Base-by-base conservation (phyloP, 139 green algal genomes). In the Asterochloris erici region DNA sequence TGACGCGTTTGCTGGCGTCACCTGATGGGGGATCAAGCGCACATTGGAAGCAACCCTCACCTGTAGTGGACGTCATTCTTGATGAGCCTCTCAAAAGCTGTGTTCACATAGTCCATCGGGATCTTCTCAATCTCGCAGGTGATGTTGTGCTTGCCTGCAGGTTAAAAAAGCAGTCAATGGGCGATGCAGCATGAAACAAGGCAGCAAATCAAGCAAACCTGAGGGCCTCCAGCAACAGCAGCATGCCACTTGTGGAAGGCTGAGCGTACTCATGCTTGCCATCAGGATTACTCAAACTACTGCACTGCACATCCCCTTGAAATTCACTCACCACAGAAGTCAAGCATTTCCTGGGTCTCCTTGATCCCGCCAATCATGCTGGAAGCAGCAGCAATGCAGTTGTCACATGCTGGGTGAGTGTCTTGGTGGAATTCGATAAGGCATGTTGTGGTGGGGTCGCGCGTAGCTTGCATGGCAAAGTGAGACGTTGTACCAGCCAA, bases 301-400 rank as follows among this genome's bases (percentile, higher is more conserved):
- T 54, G 38, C 38, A 54, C 38, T 54, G 38, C 38, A 54, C 4
- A 54, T 54, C 38, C 4, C 38, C 38, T 10, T 54, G 4, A 6
- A 2, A 54, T 10, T 10, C 38, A 54, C 38, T 54, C 38, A 54
- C 38, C 90, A 66, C 90, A 95, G 81, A 95, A 95, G 76, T 97
- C 88, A 28, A 95, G 82, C 91, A 95, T 93, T 66, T 95, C 83
- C 79, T 97, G 93, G 10, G 92, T 96, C 87, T 97, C 88, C 66
- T 84, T 82, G 82, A 96, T 94, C 79, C 89, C 87, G 27, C 92
- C 92, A 82, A 96, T 94, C 15, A 93, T 64, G 47, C 73, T 87
- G 66, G 90, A 91, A 17, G 62, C 83, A 14, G 94, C 38, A 19
- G 0, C 17, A 64, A 63, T 10, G 2, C 38, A 54, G 6, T 54